These are phyloP conservation scores for Arabidopsis lyrata DNA, from an alignment of 441 rosid species.

Conservation along the genomic window DNA sequence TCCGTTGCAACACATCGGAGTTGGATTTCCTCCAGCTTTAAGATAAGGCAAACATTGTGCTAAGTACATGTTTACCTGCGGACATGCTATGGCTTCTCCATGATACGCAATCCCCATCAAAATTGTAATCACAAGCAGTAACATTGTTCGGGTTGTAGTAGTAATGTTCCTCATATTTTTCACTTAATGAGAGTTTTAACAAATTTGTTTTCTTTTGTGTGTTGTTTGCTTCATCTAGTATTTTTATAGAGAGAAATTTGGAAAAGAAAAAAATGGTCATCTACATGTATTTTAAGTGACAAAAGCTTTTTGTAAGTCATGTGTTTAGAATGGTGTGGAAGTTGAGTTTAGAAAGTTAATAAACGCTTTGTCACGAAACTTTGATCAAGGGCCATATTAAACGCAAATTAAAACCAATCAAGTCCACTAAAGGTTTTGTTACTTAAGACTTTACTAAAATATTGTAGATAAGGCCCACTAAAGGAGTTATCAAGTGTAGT, in stretches of 20 bases:
- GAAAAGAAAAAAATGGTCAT: background rate
- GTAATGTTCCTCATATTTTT: slow-evolving; percentile 15
- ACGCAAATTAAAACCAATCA: no score
- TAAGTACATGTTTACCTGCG: slow-evolving; percentile 37
- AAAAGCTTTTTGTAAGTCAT: slow-evolving; percentile 35
- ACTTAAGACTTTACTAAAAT: background rate
- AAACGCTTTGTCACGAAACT: no score
- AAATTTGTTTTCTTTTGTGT: background rate
- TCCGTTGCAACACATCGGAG: slow-evolving; percentile 30
- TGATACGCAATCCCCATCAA: slow-evolving; percentile 2
- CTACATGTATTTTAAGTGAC: slow-evolving; percentile 34
- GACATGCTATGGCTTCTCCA: slow-evolving; percentile 36
- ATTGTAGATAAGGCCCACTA: slow-evolving; percentile 26
- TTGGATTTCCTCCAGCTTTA: slow-evolving; percentile 24
- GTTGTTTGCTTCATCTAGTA: background rate
- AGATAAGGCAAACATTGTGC: slow-evolving; percentile 41
- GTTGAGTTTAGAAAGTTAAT: background rate
- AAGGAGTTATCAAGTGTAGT: background rate
- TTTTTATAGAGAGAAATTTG: slow-evolving; percentile 18
- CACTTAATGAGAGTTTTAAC: background rate
- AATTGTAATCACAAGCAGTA: slow-evolving; percentile 8
- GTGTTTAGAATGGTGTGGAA: slow-evolving; percentile 34
- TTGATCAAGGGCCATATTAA: no score
- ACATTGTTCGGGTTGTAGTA: background rate
- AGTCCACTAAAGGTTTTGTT: background rate